Evolutionary conservation across 202 grass and related monocot genomes (phyloP).

Genomic region (Sporobolus alterniflorus): DNA sequence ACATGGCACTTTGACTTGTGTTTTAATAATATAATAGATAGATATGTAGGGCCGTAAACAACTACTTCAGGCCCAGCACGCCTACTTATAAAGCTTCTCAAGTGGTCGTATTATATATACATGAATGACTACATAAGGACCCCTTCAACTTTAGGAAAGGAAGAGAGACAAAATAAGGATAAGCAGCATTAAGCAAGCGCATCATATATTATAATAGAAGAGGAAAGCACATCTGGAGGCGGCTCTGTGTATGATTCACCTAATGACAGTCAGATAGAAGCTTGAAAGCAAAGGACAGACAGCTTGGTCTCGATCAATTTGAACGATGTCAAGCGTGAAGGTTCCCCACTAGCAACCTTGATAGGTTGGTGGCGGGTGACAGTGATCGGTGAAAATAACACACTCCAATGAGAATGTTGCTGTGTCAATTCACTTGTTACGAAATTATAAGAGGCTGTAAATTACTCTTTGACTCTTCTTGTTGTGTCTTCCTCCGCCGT

Average conservation of each 20-base stretch:
- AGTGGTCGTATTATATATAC: conserved; percentile 44
- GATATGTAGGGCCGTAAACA: conserved; percentile 34
- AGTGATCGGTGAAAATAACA: conserved; percentile 49
- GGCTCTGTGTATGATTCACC: conserved; percentile 35
- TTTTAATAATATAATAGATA: no score
- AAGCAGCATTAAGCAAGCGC: conserved; percentile 63
- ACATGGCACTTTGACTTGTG: no score
- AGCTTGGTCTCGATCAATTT: conserved; percentile 37
- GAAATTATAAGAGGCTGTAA: conserved; percentile 32
- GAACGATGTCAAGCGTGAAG: conserved; percentile 56
- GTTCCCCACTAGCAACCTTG: conserved; percentile 41
- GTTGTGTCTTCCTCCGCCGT: conserved; percentile 25
- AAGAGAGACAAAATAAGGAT: conserved; percentile 58
- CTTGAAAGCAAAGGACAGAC: conserved; percentile 40
- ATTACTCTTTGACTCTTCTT: conserved; percentile 42
- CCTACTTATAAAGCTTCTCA: conserved; percentile 46
- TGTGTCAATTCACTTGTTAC: conserved; percentile 20
- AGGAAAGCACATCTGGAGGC: conserved; percentile 28
- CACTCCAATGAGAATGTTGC: conserved; percentile 20
- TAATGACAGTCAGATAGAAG: conserved; percentile 38
- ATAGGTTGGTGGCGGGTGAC: conserved; percentile 50
- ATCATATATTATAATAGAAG: conserved; percentile 46
- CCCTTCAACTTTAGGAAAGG: conserved; percentile 45
- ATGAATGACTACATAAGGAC: conserved; percentile 46
- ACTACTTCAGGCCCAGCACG: conserved; percentile 32